Base-by-base conservation (phyloP, 1,284 basidiomycete species). In the Cryptococcus amylolentus region DNA sequence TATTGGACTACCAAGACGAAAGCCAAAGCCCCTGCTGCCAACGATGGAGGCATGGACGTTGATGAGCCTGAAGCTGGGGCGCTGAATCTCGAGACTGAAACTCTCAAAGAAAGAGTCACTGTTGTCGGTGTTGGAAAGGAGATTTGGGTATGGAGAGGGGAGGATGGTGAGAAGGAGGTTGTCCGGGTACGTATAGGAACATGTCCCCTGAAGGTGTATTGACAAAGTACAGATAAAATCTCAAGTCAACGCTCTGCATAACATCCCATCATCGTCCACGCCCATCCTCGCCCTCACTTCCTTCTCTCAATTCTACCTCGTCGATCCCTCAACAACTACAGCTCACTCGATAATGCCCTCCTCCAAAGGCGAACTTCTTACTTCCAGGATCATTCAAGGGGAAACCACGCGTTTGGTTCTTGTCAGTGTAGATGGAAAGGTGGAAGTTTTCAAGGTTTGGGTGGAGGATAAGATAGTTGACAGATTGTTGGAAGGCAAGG, bases 61-160 rank as follows among this genome's bases (percentile, higher is more conserved):
- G 56, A 61, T 27, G 52, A 38, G 1, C 58, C 64, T 46, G 56
- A 58, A 42, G 40, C 38, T 6, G 47, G 40, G 28, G 31, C 18
- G 20, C 23, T 47, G 14, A 13, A 51, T 16, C 26, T 13, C 13
- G 54, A 53, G 14, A 27, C 50, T 31, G 55, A 60, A 23, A 7
- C 3, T 35, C 56, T 53, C 12, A 55, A 28, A 39, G 58, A 55
- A 52, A 55, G 73, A 28, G 57, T 69, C 14, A 72, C 73, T 2
- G 60, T 66, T 0, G 63, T 76, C 13, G 72, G 67, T 9, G 58
- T 73, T 8, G 67, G 67, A 2, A 58, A 62, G 41, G 61, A 60
- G 8, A 12, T 76, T 1, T 76, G 73, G 72, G 51, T 71, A 0
- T 76, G 73, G 76, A 58, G 47, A 28, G 72, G 73, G 1, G 72